Base-by-base conservation (phyloP, 108 stramenopile genomes). In the Cyclotella choctawhatcheeana region DNA sequence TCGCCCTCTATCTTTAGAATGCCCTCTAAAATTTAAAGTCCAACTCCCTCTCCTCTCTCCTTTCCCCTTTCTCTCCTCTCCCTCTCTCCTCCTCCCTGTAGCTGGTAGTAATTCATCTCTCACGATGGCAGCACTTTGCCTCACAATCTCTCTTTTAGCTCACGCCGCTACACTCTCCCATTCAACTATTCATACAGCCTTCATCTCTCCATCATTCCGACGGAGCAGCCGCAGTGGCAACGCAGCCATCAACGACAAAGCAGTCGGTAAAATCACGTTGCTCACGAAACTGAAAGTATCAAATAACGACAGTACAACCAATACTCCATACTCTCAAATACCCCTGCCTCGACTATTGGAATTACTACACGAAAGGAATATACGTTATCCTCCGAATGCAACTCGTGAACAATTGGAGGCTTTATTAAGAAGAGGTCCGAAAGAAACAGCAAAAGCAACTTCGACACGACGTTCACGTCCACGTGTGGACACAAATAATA, bases 381-480 rank as follows among this genome's bases (percentile, higher is more conserved):
- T 77, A 14, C 52, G 76, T 58, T 77, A 70, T 70, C 61, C 62
- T 37, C 76, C 76, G 20, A 55, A 44, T 34, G 69, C 76, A 17
- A 63, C 52, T 6, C 61, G 76, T 0, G 18, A 53, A 26, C 34
- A 70, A 20, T 50, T 77, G 44, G 76, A 77, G 30, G 47, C 47
- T 25, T 58, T 77, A 20, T 0, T 77, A 52, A 16, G 40, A 17
- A 2, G 18, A 40, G n/a, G n/a, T n/a, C n/a, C n/a, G n/a, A n/a
- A n/a, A n/a, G n/a, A n/a, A n/a, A n/a, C n/a, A n/a, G n/a, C n/a
- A n/a, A n/a, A n/a, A n/a, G n/a, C n/a, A n/a, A n/a, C n/a, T n/a
- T n/a, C n/a, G n/a, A n/a, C n/a, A n/a, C n/a, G n/a, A n/a, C n/a
- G n/a, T n/a, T n/a, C n/a, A n/a, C 37, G 63, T 22, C 4, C 35